These are phyloP conservation scores for Rhizophagus clarus DNA, from an alignment of 192 early-diverging fungal species.

Conservation along the genomic window DNA sequence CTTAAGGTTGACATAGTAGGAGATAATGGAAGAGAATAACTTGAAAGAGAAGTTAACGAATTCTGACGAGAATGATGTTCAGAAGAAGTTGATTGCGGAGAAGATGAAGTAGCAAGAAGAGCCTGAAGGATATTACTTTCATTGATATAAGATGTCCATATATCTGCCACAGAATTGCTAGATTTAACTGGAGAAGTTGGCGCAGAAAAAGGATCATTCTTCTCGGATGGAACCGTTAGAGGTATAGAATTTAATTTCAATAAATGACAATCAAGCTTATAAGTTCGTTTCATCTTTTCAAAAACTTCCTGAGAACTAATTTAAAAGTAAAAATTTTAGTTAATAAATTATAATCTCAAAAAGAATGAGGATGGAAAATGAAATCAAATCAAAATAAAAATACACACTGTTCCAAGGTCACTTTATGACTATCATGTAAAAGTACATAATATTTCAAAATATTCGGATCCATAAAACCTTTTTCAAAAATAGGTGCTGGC, in stretches of 20 bases:
- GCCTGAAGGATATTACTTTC: constrained; percentile 30
- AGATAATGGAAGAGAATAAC: constrained; percentile 22
- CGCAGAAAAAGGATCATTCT: constrained; percentile 21
- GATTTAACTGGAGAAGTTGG: neutral
- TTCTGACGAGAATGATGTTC: constrained; percentile 36
- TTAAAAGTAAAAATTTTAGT: neutral
- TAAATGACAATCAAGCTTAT: constrained; percentile 63
- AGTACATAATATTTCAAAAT: constrained; percentile 83
- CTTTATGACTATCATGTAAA: constrained; percentile 75
- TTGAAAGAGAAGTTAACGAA: constrained; percentile 34
- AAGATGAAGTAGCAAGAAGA: constrained; percentile 30
- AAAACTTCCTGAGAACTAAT: constrained; percentile 61
- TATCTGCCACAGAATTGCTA: constrained; percentile 27
- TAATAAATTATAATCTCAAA: neutral
- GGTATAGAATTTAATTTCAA: constrained; percentile 62
- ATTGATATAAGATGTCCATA: constrained; percentile 50
- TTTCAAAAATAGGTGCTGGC: constrained; percentile 60
- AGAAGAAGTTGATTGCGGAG: constrained; percentile 20
- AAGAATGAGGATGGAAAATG: neutral
- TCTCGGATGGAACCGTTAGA: constrained; percentile 33
- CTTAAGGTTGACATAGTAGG: constrained; percentile 42
- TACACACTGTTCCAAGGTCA: constrained; percentile 57
- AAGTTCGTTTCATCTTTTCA: constrained; percentile 65
- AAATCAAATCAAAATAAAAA: constrained; percentile 9
- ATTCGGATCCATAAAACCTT: constrained; percentile 77